These are phyloP conservation scores for Eutypella sp. DNA, from an alignment of 2,329 filamentous ascomycete genomes.

Conservation along the genomic window DNA sequence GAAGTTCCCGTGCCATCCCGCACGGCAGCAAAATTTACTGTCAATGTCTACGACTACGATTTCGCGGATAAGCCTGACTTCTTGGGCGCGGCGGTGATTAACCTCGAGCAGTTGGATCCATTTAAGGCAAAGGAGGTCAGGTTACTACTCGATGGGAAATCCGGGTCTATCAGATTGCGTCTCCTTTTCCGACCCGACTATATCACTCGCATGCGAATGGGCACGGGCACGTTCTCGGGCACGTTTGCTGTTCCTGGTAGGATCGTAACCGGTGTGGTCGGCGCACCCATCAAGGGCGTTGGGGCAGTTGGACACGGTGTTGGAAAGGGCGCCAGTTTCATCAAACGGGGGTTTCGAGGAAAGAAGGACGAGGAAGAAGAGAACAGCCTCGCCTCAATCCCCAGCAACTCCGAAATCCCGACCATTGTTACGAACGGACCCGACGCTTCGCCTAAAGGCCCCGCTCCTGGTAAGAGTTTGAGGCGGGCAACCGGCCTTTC, in stretches of 20 bases:
- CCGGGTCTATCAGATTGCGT: constrained; percentile 73
- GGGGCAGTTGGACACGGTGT: constrained; percentile 71
- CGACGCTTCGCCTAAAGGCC: constrained; percentile 19
- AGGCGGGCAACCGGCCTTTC: constrained; percentile 37
- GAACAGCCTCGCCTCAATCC: constrained; percentile 35
- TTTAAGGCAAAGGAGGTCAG: constrained; percentile 74
- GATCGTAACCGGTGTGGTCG: constrained; percentile 75
- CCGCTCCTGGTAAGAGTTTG: constrained; percentile 30
- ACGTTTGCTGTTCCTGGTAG: constrained; percentile 84
- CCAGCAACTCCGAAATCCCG: constrained; percentile 36
- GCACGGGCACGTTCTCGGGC: constrained; percentile 87
- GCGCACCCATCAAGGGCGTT: constrained; percentile 89
- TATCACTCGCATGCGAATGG: constrained; percentile 78
- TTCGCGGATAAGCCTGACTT: constrained; percentile 93
- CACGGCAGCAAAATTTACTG: constrained; percentile 75
- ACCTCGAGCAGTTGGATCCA: constrained; percentile 75
- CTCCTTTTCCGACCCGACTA: constrained; percentile 93
- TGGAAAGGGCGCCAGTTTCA: constrained; percentile 83
- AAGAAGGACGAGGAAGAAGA: constrained; percentile 59
- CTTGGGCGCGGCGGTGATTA: constrained; percentile 72
- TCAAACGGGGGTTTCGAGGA: constrained; percentile 76
- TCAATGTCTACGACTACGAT: constrained; percentile 91
- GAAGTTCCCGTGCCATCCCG: constrained; percentile 77
- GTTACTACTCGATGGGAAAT: constrained; percentile 80
- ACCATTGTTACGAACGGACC: constrained; percentile 39